These are phyloP conservation scores for Paulownia fortunei DNA, from an alignment of 257 asterid species.

Conservation along the genomic window DNA sequence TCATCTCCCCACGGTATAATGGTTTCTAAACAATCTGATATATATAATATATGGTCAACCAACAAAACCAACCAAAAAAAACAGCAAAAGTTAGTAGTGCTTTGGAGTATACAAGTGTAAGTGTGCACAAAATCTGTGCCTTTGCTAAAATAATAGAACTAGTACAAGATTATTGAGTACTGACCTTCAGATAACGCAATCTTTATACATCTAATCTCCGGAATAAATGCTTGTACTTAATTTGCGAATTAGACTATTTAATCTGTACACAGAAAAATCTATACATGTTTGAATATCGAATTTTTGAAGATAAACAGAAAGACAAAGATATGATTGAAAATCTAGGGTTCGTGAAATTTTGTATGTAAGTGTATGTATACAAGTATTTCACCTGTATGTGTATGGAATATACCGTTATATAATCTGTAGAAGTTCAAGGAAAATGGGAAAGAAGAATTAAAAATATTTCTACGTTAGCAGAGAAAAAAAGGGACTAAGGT, in stretches of 20 bases:
- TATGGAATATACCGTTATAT: neutral
- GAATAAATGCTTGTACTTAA: neutral
- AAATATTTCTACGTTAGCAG: neutral
- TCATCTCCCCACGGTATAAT: constrained; percentile 45
- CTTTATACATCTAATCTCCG: constrained; percentile 23
- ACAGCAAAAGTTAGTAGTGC: neutral
- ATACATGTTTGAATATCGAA: neutral
- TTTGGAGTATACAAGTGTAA: neutral
- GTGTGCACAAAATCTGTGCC: constrained; percentile 10
- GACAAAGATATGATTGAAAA: neutral
- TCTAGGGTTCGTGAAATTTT: constrained; percentile 28
- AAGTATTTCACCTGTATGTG: constrained; percentile 2
- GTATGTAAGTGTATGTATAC: neutral
- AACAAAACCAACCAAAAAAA: neutral
- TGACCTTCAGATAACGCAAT: constrained; percentile 30
- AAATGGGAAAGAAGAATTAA: neutral
- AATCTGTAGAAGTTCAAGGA: neutral
- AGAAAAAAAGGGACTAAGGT: neutral
- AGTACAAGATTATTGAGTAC: constrained; percentile 15
- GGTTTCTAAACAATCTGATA: constrained; percentile 28
- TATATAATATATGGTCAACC: constrained; percentile 23
- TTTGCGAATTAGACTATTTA: constrained; percentile 4
- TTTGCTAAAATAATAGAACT: neutral
- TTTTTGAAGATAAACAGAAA: neutral
- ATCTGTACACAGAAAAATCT: neutral